Evolutionary conservation across 1,284 basidiomycete genomes (phyloP), one percentile per base, ranked within the genome.

Genomic region (Phenoliferia sp.): DNA sequence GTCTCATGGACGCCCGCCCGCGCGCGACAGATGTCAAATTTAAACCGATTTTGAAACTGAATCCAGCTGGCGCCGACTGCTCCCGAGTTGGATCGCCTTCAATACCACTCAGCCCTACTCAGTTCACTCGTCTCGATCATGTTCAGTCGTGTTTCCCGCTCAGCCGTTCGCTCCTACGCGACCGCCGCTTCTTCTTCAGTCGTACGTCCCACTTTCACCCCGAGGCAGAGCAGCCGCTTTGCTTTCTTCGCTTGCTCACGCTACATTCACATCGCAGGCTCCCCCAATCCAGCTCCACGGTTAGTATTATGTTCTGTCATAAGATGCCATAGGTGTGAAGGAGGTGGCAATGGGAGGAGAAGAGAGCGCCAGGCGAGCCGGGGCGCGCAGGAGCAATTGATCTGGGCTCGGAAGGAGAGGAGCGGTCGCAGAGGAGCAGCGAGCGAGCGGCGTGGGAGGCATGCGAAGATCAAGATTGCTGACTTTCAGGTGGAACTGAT

Each of bases 201-300:
- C 44, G 69, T 69, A 48, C 5, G 29, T 7, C 48, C 48, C 48
- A 26, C 48, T 52, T 57, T 57, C 55, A 33, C 34, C 19, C 2
- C 28, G 5, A 3, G 55, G 31, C 55, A 3, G 19, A 50, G 10
- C 65, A 52, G 36, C 48, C 56, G 35, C 16, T n/a, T 6, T 26
- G 7, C 19, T n/a, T 17, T 32, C 22, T 15, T 32, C 44, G 39
- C 10, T 28, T 10, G 22, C n/a, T 36, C 12, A n/a, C n/a, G n/a
- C n/a, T n/a, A n/a, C n/a, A n/a, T n/a, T n/a, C n/a, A n/a, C n/a
- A n/a, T n/a, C n/a, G n/a, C 61, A 72, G 70, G 28, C 61, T 22
- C 68, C 67, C 28, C 64, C 63, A 33, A 66, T 73, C 64, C 72
- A 73, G 70, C 65, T 73, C 50, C 60, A 73, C 65, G 72, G 72